Conservation (phyloP, 768 basidiomycete genomes). For the Suillus cothurnatus region DNA sequence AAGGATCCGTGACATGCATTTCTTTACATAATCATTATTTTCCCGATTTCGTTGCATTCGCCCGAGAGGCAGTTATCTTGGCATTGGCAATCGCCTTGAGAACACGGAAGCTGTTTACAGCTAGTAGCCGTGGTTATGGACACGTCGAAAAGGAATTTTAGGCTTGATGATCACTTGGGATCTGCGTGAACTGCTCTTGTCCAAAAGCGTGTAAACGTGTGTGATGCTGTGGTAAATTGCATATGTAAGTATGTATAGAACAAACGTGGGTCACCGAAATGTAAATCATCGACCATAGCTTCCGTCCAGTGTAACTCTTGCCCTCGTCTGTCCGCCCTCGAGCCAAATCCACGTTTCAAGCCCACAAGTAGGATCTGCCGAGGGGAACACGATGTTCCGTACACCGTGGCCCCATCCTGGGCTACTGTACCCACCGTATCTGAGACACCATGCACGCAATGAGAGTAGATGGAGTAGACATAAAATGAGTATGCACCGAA, state of each 20-base stretch:
- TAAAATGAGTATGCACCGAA: not conserved
- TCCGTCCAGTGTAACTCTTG: conserved; percentile 50
- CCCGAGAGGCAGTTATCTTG: too few relatives aligned
- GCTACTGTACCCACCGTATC: conserved; percentile 63
- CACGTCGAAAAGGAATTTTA: too few relatives aligned
- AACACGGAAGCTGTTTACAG: not conserved
- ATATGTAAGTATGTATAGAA: not conserved
- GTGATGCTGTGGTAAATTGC: not conserved
- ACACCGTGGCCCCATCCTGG: conserved; percentile 65
- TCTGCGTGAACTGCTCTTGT: not conserved
- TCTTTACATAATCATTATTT: too few relatives aligned
- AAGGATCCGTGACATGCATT: not conserved
- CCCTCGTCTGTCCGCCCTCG: conserved; percentile 57
- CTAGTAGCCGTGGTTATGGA: not conserved
- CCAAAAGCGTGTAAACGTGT: not conserved
- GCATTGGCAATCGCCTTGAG: too few relatives aligned
- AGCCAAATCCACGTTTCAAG: conserved; percentile 68
- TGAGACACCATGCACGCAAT: conserved; percentile 23
- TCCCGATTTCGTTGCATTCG: too few relatives aligned
- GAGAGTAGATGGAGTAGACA: not conserved
- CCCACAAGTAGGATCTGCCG: conserved; percentile 44
- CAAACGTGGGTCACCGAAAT: not conserved
- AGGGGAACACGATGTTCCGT: conserved; percentile 58
- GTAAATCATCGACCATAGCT: not conserved
- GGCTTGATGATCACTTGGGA: not conserved